Evolutionary conservation across 1,284 basidiomycete species (phyloP).

Genomic region (Trichosporon coremiiforme): DNA sequence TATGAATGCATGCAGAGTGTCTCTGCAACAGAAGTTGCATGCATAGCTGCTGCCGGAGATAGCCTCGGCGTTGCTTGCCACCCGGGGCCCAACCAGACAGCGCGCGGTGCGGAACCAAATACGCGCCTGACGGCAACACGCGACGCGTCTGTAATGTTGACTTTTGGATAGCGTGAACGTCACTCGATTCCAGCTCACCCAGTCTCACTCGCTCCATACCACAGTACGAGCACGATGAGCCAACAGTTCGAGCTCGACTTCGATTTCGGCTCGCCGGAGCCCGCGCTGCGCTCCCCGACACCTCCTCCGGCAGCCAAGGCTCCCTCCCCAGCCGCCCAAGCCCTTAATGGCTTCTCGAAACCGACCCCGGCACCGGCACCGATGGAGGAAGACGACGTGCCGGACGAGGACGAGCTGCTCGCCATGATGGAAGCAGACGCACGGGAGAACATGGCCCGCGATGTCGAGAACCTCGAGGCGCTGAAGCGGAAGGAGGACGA

Average conservation of each 20-base stretch:
- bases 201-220: neutral
- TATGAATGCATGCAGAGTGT: too few species aligned
- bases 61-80: neutral
- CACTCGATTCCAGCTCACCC: neutral
- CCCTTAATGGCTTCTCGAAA: neutral
- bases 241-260: conserved; percentile 18
- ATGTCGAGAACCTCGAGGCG: conserved; percentile 8
- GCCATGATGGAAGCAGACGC: conserved; percentile 37
- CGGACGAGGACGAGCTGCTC: conserved; percentile 36
- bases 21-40: neutral
- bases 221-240: neutral
- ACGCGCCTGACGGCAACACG: conserved; percentile 8
- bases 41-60: neutral
- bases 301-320: neutral
- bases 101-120: conserved; percentile 3
- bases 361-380: neutral
- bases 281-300: neutral
- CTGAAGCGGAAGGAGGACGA: neutral
- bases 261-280: conserved; percentile 9
- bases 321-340: neutral
- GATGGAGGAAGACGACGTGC: neutral
- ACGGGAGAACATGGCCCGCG: conserved; percentile 7
- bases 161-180: neutral
- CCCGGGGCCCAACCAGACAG: neutral
- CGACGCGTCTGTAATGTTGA: conserved; percentile 14